Percentiles rank a stretch among this genome's conserved stretches.
Evolutionary conservation across 306 rosid species (phyloP).

Genomic region (Parietaria judaica): DNA sequence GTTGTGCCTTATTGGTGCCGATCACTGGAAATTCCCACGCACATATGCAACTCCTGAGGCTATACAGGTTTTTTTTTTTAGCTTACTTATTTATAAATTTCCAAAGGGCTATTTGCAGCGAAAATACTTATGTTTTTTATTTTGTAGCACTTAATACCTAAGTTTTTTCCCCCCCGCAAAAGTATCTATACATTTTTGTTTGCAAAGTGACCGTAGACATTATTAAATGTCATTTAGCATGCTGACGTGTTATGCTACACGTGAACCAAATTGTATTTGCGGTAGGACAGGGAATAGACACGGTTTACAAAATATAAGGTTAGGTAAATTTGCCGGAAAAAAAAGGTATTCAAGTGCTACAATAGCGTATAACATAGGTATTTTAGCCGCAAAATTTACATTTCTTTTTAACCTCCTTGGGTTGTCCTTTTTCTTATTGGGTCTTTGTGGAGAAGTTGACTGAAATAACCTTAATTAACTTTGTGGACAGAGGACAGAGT

Average conservation of each 20-base stretch:
- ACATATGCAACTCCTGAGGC: conserved; percentile 91
- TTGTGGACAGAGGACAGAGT: conserved; percentile 76
- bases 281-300: too few relatives aligned
- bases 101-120: not conserved
- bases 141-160: not conserved
- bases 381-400: too few relatives aligned
- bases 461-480: conserved; percentile 18
- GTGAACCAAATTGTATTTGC: too few relatives aligned
- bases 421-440: not conserved
- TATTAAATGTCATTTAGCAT: too few relatives aligned
- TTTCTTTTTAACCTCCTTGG: not conserved
- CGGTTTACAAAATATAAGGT: too few relatives aligned
- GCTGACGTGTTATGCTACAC: too few relatives aligned
- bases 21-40: conserved; percentile 90
- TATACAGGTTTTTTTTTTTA: conserved; percentile 60
- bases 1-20: conserved; percentile 86
- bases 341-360: too few relatives aligned
- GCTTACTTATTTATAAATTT: conserved; percentile 10
- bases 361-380: too few relatives aligned
- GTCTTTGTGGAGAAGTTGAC: not conserved
- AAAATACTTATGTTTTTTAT: not conserved
- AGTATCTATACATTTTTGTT: too few relatives aligned
- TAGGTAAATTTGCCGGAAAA: too few relatives aligned
- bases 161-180: not conserved
- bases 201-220: too few relatives aligned